phyloP scores from a whole-genome alignment of 192 early-diverging fungal species.

The Coemansia sp. region DNA sequence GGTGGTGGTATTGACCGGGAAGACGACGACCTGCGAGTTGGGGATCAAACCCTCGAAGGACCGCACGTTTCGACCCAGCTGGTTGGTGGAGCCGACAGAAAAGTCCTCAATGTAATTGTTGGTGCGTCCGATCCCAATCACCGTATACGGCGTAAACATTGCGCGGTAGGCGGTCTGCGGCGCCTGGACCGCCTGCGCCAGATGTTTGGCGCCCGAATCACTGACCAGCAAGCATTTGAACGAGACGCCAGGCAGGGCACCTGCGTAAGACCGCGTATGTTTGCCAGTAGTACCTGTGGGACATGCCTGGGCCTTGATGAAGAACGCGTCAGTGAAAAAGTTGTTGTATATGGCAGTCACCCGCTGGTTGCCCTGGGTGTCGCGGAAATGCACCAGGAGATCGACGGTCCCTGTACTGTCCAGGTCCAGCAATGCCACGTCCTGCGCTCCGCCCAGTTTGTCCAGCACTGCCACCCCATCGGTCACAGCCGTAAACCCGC shows the following conservation, averaged over 20 bases:
- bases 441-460: slow-evolving; percentile 52
- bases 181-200: slow-evolving; percentile 76
- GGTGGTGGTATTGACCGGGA: slow-evolving; percentile 56
- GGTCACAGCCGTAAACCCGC: slow-evolving; percentile 64
- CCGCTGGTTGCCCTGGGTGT: slow-evolving; percentile 35
- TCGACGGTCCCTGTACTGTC: slow-evolving; percentile 85
- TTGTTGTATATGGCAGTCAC: slow-evolving; percentile 76
- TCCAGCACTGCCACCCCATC: slow-evolving; percentile 66
- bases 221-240: slow-evolving; percentile 88
- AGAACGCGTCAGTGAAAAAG: slow-evolving; percentile 93
- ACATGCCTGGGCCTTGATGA: slow-evolving; percentile 75
- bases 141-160: slow-evolving; percentile 74
- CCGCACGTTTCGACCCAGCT: slow-evolving; percentile 13
- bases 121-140: slow-evolving; percentile 88
- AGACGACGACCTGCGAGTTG: slow-evolving; percentile 86
- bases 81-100: slow-evolving; percentile 68
- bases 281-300: slow-evolving; percentile 63
- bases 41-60: slow-evolving; percentile 86
- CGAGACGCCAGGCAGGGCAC: slow-evolving; percentile 77
- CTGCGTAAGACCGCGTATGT: slow-evolving; percentile 71
- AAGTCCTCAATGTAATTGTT: slow-evolving; percentile 96
- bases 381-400: slow-evolving; percentile 65
- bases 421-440: slow-evolving; percentile 84
- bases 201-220: slow-evolving; percentile 73
- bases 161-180: slow-evolving; percentile 77